These are phyloP conservation scores for Flueggea neowawraea DNA, from an alignment of 441 rosid genomes.

Conservation along the genomic window DNA sequence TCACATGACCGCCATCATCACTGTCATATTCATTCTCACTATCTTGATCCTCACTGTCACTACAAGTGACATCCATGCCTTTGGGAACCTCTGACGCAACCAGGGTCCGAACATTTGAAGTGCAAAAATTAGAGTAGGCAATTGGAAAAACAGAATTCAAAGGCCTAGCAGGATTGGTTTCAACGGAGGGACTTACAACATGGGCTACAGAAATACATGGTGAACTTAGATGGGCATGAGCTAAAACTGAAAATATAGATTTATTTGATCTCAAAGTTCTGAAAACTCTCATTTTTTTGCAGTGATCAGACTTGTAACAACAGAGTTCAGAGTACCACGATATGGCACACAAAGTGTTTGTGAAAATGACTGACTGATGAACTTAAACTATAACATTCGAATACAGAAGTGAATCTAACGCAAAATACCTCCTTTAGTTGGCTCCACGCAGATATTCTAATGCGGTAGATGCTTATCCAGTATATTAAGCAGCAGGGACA, in stretches of 20 bases:
- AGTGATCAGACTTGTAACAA: no score
- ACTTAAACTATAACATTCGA: background rate
- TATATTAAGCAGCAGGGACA: no score
- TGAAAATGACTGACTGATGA: slow-evolving; percentile 30
- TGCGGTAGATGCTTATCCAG: no score
- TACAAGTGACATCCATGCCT: background rate
- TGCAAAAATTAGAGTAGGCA: slow-evolving; percentile 18
- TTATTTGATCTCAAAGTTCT: background rate
- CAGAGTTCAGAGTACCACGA: no score
- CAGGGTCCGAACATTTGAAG: background rate
- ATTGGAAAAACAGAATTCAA: slow-evolving; percentile 9
- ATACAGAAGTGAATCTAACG: no score
- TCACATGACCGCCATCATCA: slow-evolving; percentile 25
- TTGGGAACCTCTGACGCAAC: background rate
- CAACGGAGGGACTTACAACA: slow-evolving; percentile 14
- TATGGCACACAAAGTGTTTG: slow-evolving; percentile 31
- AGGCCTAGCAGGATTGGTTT: slow-evolving; percentile 14
- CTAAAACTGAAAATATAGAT: slow-evolving; percentile 17
- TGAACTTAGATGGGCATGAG: slow-evolving; percentile 19
- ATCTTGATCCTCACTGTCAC: background rate
- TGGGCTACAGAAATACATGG: slow-evolving; percentile 13
- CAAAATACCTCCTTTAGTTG: no score
- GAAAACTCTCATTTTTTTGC: background rate
- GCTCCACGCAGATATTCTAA: no score
- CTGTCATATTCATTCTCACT: slow-evolving; percentile 10